Evolutionary conservation across 2,329 filamentous ascomycete genomes (phyloP), one percentile per base, ranked within the genome.

Genomic region (Lecanosticta acicola): DNA sequence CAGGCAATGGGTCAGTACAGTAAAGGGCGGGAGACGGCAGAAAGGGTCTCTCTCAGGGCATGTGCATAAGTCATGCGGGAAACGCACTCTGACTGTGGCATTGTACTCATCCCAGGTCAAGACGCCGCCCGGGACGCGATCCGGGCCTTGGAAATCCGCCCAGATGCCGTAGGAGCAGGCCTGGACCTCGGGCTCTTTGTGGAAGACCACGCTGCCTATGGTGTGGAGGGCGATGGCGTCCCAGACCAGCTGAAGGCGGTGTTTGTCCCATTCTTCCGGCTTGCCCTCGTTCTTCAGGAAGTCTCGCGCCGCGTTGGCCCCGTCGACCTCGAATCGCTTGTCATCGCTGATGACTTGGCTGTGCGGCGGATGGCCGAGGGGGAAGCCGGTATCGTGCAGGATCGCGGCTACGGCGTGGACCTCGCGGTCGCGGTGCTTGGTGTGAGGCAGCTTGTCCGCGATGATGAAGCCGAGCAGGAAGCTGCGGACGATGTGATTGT

Each of bases 271-370:
- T 13, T 52, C 39, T 29, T 46, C 43, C 4, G 53, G 44, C n/a
- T 45, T 44, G 14, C 50, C 51, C 42, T 64, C 39, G 33, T 33
- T 41, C 26, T 42, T 45, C 38, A 74, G 42, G 45, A 74, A 74
- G 0, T 66, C 57, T 0, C 68, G 58, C 1, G 73, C 70, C 2
- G 65, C 68, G 43, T 71, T 67, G 7, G 72, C 73, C 11, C 73
- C 68, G 53, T 77, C 73, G 18, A 76, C 70, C 49, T 77, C 73
- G 56, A 77, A 77, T 7, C 72, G 67, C 20, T 70, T 71, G 57
- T 76, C 71, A 1, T 53, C 38, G 32, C 68, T 71, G 13, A 73
- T 49, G 7, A 70, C 45, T 24, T 59, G 54, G 11, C 61, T 59
- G 48, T 75, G 72, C 19, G 73, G 58, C 13, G 73, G 59, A 1